Evolutionary conservation across 1,284 basidiomycete genomes (phyloP), one percentile per base, ranked within the genome.

Genomic region (Hemileia vastatrix): DNA sequence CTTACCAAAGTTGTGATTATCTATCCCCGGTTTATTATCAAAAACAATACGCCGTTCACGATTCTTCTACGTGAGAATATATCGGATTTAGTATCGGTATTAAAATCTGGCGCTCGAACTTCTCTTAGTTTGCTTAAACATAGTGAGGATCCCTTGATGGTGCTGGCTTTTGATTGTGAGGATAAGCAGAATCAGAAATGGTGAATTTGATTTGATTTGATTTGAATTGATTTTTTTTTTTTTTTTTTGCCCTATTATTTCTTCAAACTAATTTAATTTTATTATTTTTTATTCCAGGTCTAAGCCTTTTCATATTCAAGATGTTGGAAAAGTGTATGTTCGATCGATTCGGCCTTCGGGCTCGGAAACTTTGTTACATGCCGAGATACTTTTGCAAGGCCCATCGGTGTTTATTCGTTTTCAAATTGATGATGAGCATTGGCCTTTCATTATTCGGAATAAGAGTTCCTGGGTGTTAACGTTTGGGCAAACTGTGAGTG

Each of bases 331-430:
- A 52, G 54, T 63, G 4, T 63, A 51, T 31, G 47, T 63, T 32
- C 61, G 61, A 54, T 48, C 27, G n/a, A n/a, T 13, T 8, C 53
- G 56, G 32, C 48, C 49, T 1, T 40, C 27, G 18, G 54, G 49
- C 43, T 45, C 48, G 18, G 61, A 63, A 45, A 63, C 54, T 21
- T 44, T 63, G 40, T 54, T 63, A 1, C 61, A 63, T 36, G 54
- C 43, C 18, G 57, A 59, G 45, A 59, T 59, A 6, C 32, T 59
- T 33, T 50, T 59, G 15, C 49, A 59, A 52, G 57, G 61, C 18
- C 61, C 61, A n/a, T 63, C 61, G 1, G 57, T 63, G n/a, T 63
- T 63, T 31, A 63, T 63, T 43, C 56, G 57, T n/a, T 54, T 63
- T 6, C 50, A 57, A 23, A 49, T 63, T n/a, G 57, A 63, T 36